Conservation (phyloP, 257 asterid species). For the Solanum sparsipilum region DNA sequence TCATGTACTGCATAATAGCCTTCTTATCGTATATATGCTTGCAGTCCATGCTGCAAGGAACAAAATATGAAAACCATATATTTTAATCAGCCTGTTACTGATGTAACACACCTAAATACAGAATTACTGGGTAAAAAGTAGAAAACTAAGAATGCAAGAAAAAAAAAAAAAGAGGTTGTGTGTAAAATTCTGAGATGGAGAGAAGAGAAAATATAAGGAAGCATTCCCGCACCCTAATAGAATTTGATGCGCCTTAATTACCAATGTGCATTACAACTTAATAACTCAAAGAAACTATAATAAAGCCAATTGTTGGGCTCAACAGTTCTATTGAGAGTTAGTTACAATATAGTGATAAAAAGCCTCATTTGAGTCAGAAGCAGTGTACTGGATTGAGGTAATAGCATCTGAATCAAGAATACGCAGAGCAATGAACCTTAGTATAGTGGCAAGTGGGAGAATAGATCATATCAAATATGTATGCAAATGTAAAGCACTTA, state of each 20-base stretch:
- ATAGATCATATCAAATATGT: not conserved
- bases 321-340: not conserved
- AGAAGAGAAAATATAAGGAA: not conserved
- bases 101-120: not conserved
- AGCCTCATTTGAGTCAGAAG: not conserved
- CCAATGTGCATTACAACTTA: not conserved
- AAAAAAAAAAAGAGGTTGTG: not conserved
- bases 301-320: not conserved
- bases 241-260: not conserved
- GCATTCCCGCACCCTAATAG: not conserved
- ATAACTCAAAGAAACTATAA: not conserved
- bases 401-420: not conserved
- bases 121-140: not conserved
- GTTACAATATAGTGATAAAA: not conserved
- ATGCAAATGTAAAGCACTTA: not conserved
- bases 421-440: not conserved
- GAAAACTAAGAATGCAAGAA: not conserved
- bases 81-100: not conserved
- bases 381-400: not conserved
- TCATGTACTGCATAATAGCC: conserved; percentile 45
- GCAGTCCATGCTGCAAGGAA: conserved; percentile 65
- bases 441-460: not conserved
- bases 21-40: conserved; percentile 79
- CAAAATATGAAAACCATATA: not conserved
- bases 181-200: no score